Conservation (phyloP, 495 filamentous ascomycete genomes). For the Neurospora sp. region DNA sequence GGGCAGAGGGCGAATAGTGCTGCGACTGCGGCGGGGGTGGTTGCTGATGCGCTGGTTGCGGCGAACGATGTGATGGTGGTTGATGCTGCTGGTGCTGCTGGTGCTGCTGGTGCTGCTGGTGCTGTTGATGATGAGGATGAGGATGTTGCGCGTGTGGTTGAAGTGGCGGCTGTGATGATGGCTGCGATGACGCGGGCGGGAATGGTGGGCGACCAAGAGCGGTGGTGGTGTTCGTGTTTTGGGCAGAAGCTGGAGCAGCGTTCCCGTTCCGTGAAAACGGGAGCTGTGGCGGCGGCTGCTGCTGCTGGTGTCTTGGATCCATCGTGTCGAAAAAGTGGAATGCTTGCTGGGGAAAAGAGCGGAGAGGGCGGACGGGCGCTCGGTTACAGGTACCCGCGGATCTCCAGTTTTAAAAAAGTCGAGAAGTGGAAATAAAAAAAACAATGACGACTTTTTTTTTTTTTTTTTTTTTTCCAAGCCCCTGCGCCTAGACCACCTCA, state of each 20-base stretch:
- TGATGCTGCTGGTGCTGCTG: constrained; percentile 14
- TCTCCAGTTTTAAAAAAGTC: constrained; percentile 2
- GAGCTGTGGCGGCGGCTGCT: constrained; percentile 21
- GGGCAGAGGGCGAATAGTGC: constrained; percentile 7
- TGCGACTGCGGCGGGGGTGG: background rate
- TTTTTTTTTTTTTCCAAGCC: constrained; percentile 6
- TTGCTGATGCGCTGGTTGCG: constrained; percentile 1
- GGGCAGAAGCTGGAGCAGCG: constrained; percentile 7
- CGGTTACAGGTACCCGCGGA: background rate
- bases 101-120: constrained; percentile 14
- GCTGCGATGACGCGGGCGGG: constrained; percentile 10
- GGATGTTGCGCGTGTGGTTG: constrained; percentile 3
- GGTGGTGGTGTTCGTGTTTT: constrained; percentile 6
- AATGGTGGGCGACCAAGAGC: constrained; percentile 27
- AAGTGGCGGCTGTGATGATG: constrained; percentile 18
- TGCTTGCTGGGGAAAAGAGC: background rate
- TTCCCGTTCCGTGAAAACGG: constrained; percentile 32
- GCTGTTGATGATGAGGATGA: constrained; percentile 16
- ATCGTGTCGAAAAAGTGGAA: constrained; percentile 11
- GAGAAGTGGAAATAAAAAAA: background rate
- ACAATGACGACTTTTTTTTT: constrained; percentile 15
- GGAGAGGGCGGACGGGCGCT: background rate
- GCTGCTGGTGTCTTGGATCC: constrained; percentile 31
- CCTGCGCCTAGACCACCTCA: background rate
- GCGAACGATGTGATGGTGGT: constrained; percentile 12